Percentiles rank a stretch among this genome's conserved stretches.
Evolutionary conservation across 257 asterid genomes (phyloP).

Genomic region (Scutellaria barbata): DNA sequence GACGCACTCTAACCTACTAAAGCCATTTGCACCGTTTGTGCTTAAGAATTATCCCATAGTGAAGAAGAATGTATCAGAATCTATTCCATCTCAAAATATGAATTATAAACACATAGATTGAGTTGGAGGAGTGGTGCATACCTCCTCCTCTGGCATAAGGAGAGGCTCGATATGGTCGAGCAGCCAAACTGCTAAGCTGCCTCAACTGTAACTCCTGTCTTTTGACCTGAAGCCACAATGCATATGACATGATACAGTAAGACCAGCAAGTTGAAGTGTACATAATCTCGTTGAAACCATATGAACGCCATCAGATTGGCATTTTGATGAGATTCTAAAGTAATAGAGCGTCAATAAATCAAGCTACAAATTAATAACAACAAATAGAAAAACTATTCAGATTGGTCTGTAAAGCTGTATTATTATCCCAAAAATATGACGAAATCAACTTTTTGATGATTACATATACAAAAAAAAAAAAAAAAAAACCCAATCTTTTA

Average conservation of each 20-base stretch:
- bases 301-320: not conserved
- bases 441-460: not conserved
- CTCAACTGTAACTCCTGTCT: constrained; percentile 64
- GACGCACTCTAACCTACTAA: not conserved
- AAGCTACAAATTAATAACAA: constrained; percentile 1
- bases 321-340: not conserved
- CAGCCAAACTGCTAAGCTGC: constrained; percentile 58
- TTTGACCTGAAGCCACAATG: constrained; percentile 53
- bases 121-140: constrained; percentile 31
- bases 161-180: constrained; percentile 50
- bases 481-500: constrained; percentile 6
- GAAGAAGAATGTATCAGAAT: constrained; percentile 24
- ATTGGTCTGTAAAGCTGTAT: not conserved
- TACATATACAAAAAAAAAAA: constrained; percentile 11
- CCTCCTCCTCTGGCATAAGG: constrained; percentile 49
- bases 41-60: not conserved
- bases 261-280: not conserved
- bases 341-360: not conserved
- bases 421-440: not conserved
- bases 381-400: constrained; percentile 21
- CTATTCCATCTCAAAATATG: constrained; percentile 3
- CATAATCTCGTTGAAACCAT: not conserved
- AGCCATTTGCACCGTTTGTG: not conserved
- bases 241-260: constrained; percentile 3
- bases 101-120: constrained; percentile 11